phyloP scores from a whole-genome alignment of 2,329 filamentous ascomycete species.

The Pestalotiopsis fici region DNA sequence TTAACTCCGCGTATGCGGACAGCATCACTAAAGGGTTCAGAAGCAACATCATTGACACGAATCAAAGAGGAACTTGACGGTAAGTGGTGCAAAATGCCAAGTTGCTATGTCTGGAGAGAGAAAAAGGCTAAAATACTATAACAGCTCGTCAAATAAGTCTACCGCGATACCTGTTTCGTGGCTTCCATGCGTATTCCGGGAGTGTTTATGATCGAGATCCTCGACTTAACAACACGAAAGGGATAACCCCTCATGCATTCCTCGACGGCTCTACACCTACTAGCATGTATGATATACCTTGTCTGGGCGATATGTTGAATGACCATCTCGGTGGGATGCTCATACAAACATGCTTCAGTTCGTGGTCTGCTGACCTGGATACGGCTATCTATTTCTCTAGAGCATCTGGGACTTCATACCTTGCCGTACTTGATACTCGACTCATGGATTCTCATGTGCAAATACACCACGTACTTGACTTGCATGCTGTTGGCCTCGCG shows the following conservation, averaged over 20 bases:
- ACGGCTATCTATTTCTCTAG: background rate
- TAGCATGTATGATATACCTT: background rate
- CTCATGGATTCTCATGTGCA: background rate
- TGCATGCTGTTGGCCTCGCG: background rate
- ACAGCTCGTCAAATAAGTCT: background rate
- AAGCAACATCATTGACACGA: no score
- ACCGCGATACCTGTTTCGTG: background rate
- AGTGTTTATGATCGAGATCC: no score
- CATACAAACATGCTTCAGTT: background rate
- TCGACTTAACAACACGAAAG: background rate
- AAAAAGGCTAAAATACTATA: background rate
- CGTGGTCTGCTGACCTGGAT: background rate
- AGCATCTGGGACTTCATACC: background rate
- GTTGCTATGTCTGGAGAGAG: background rate
- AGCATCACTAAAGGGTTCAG: no score
- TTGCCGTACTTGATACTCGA: background rate
- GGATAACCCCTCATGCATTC: background rate
- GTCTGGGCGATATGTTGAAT: background rate
- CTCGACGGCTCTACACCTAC: background rate
- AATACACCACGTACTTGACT: background rate
- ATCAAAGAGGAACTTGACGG: fast-evolving
- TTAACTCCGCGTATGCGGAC: no score
- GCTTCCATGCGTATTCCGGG: background rate
- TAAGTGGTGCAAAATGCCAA: background rate
- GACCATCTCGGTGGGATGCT: background rate